Evolutionary conservation across 2,329 filamentous ascomycete genomes (phyloP), one percentile per base, ranked within the genome.

Genomic region (Metarhizium anisopliae): DNA sequence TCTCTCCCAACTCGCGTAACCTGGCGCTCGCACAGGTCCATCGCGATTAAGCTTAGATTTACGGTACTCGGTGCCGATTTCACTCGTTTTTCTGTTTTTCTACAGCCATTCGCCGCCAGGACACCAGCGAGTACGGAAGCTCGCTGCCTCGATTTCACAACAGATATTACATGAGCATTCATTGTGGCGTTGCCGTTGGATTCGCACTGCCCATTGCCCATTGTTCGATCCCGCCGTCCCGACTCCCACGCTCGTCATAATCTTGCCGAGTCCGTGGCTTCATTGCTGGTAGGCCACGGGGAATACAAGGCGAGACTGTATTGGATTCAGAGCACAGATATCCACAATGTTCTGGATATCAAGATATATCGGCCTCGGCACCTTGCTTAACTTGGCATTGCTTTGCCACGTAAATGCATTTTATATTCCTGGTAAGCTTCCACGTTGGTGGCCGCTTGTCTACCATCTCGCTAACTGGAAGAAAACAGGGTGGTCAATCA

Each of bases 341-440:
- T 7, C 32, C 11, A 45, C 20, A 32, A 63, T 64, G 67, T 55
- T 60, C 42, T 45, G 50, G 54, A n/a, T 47, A 32, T 54, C 30
- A 43, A 74, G 60, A 67, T 66, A 61, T 35, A 11, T 7, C 60
- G 70, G 67, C 65, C 71, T 70, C 61, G 60, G 66, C 60, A 67
- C 66, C 61, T 62, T 70, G 62, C 68, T 71, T 63, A 78, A 74
- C 66, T 67, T 84, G 40, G 60, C 81, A 54, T 59, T 66, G 14
- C 52, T 64, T 4, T 59, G 52, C 47, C 57, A 61, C 10, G 59
- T 75, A 18, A 75, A 84, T 54, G 88, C 86, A 42, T 95, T 95
- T 70, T 95, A 95, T 70, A 87, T 95, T 63, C 90, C 90, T 64
- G 90, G 90, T 93, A 79, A 64, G 76, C 45, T 59, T 54, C n/a